These are phyloP conservation scores for Ephemerocybe angulata DNA, from an alignment of 768 basidiomycete species.

Conservation along the genomic window DNA sequence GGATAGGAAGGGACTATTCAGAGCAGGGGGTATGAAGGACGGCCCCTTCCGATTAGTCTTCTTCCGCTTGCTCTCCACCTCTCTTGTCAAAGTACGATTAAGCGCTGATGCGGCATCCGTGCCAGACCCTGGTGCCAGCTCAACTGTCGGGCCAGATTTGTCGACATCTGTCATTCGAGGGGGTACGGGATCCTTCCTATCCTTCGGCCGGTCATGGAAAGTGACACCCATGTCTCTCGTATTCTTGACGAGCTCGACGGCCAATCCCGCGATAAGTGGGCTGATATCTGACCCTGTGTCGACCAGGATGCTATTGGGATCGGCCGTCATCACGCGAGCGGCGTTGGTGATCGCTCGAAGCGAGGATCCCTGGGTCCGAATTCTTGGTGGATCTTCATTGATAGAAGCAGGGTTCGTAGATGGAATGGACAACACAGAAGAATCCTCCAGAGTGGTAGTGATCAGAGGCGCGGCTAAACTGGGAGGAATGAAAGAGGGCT, in stretches of 20 bases:
- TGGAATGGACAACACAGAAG: conserved; percentile 16
- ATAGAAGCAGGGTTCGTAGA: conserved; percentile 14
- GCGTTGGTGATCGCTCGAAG: conserved; percentile 77
- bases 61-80: conserved; percentile 27
- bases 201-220: conserved; percentile 45
- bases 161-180: conserved; percentile 14
- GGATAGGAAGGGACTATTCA: conserved; percentile 59
- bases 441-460: conserved; percentile 36
- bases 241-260: conserved; percentile 62
- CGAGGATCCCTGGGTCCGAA: conserved; percentile 55
- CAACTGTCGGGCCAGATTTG: conserved; percentile 36
- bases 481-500: conserved; percentile 35
- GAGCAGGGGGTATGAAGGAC: conserved; percentile 34
- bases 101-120: conserved; percentile 43
- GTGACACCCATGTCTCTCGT: conserved; percentile 61
- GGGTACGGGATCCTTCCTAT: conserved; percentile 21
- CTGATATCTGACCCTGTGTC: conserved; percentile 67
- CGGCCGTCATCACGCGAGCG: conserved; percentile 83
- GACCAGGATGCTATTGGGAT: conserved; percentile 67
- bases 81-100: conserved; percentile 42
- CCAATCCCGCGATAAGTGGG: conserved; percentile 56
- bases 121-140: conserved; percentile 39
- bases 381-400: conserved; percentile 21
- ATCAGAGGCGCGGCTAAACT: conserved; percentile 43
- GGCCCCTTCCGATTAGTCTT: conserved; percentile 30